A percentile compares a stretch with the other conserved stretches of the same genome.
phyloP scores from a whole-genome alignment of 768 basidiomycete species.

The Hygrocybe punicea region DNA sequence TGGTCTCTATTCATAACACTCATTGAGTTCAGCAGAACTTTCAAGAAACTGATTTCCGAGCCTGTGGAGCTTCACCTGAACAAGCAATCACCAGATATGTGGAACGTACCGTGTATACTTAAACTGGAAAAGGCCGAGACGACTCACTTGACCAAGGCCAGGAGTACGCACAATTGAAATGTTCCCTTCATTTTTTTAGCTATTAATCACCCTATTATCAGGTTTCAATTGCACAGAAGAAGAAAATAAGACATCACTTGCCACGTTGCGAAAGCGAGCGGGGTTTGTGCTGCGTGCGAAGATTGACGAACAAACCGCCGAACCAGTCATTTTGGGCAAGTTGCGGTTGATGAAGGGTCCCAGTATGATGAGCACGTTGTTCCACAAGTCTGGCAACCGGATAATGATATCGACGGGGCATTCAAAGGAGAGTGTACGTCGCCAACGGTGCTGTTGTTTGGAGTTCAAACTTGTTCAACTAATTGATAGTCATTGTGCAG shows the following conservation, averaged over 20 bases:
- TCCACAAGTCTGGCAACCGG: conserved; percentile 94
- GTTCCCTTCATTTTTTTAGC: neutral
- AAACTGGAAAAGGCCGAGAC: conserved; percentile 69
- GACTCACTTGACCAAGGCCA: conserved; percentile 84
- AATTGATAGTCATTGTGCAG: conserved; percentile 35
- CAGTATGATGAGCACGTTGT: conserved; percentile 91
- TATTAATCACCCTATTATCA: conserved; percentile 28
- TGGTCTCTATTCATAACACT: neutral
- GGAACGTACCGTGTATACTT: conserved; percentile 76
- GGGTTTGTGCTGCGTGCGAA: conserved; percentile 87
- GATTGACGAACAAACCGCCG: conserved; percentile 89
- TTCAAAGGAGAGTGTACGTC: conserved; percentile 86
- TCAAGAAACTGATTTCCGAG: conserved; percentile 90
- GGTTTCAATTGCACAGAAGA: conserved; percentile 95
- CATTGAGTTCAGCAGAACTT: conserved; percentile 61
- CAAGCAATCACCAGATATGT: conserved; percentile 79
- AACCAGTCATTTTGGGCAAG: conserved; percentile 79
- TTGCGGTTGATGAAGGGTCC: conserved; percentile 93
- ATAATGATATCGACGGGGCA: conserved; percentile 91
- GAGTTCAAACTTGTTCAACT: conserved; percentile 4
- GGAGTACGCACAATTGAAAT: conserved; percentile 50
- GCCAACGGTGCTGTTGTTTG: neutral
- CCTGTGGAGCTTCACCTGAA: conserved; percentile 83
- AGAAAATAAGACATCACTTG: conserved; percentile 72
- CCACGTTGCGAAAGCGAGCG: conserved; percentile 68